Evolutionary conservation across 2,329 filamentous ascomycete species (phyloP).

Genomic region (Emydomyces testavorans): DNA sequence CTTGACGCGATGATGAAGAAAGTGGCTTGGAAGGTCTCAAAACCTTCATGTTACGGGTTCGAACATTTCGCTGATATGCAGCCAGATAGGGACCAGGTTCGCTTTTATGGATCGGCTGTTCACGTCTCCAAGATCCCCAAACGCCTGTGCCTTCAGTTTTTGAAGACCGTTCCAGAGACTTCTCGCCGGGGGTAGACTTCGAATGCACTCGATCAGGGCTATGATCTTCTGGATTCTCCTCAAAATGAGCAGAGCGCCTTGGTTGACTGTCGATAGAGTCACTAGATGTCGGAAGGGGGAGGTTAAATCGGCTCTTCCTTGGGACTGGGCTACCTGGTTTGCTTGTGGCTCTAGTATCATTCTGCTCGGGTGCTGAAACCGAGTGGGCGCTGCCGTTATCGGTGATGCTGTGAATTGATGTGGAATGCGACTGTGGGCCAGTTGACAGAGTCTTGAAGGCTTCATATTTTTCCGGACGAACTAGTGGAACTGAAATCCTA

Average conservation of each 20-base stretch:
- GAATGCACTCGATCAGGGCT: constrained; percentile 14
- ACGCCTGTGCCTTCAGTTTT: constrained; percentile 42
- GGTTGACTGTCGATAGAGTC: constrained; percentile 21
- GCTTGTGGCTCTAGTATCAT: constrained; percentile 7
- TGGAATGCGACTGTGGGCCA: constrained; percentile 25
- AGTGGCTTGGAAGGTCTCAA: constrained; percentile 61
- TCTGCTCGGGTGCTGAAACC: neutral
- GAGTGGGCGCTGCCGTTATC: neutral
- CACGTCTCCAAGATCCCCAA: constrained; percentile 59
- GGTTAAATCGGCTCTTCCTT: constrained; percentile 21
- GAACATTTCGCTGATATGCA: constrained; percentile 56
- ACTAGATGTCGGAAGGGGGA: constrained; percentile 20
- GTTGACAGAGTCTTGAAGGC: constrained; percentile 68
- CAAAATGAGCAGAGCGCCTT: constrained; percentile 13
- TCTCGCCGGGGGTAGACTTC: constrained; percentile 25
- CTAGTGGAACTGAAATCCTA: constrained; percentile 80
- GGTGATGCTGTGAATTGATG: constrained; percentile 6
- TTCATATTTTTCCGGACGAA: constrained; percentile 76
- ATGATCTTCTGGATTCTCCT: constrained; percentile 15
- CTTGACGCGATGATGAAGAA: constrained; percentile 23
- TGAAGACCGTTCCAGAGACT: constrained; percentile 16
- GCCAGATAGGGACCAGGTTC: constrained; percentile 35
- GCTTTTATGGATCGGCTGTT: constrained; percentile 20
- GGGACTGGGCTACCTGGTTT: constrained; percentile 14
- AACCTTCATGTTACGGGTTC: constrained; percentile 69